Evolutionary conservation across 2,329 filamentous ascomycete species (phyloP).

Genomic region (Diaporthe destruens): DNA sequence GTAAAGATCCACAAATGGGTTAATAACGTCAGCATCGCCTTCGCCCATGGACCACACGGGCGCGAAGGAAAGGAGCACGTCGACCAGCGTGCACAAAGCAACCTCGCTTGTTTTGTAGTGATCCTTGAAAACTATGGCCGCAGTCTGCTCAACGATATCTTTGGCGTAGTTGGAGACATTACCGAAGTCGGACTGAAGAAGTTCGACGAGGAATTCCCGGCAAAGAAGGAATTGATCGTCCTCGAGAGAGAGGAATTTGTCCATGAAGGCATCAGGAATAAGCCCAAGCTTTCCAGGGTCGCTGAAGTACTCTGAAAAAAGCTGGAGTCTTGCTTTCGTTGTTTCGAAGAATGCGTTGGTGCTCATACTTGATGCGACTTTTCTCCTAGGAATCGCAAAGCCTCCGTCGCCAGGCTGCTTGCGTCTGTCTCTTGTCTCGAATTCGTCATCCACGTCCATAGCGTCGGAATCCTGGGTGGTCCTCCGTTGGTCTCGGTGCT

Average conservation of each 20-base stretch:
- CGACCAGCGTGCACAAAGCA: slow-evolving; percentile 75
- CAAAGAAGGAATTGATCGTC: slow-evolving; percentile 68
- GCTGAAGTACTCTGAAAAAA: slow-evolving; percentile 59
- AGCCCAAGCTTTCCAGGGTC: slow-evolving; percentile 61
- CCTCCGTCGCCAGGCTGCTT: slow-evolving; percentile 53
- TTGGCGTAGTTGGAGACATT: slow-evolving; percentile 60
- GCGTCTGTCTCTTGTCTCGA: slow-evolving; percentile 70
- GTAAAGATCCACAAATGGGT: slow-evolving; percentile 81
- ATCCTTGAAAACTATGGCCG: slow-evolving; percentile 65
- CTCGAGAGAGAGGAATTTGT: slow-evolving; percentile 61
- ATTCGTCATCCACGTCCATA: slow-evolving; percentile 77
- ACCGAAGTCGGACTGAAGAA: slow-evolving; percentile 67
- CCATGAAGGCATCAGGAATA: slow-evolving; percentile 64
- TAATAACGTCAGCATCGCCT: slow-evolving; percentile 66
- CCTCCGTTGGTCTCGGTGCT: slow-evolving; percentile 50
- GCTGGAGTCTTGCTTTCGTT: slow-evolving; percentile 58
- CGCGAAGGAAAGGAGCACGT: slow-evolving; percentile 74
- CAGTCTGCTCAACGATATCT: slow-evolving; percentile 63
- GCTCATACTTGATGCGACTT: slow-evolving; percentile 57
- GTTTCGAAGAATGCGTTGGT: slow-evolving; percentile 62
- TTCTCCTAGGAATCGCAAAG: slow-evolving; percentile 61
- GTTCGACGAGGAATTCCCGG: slow-evolving; percentile 61
- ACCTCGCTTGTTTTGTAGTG: slow-evolving; percentile 81
- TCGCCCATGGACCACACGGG: slow-evolving; percentile 72
- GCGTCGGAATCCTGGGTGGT: slow-evolving; percentile 59